Conservation (phyloP, 129 eudicot genomes). For the Heracleum sosnowskyi region DNA sequence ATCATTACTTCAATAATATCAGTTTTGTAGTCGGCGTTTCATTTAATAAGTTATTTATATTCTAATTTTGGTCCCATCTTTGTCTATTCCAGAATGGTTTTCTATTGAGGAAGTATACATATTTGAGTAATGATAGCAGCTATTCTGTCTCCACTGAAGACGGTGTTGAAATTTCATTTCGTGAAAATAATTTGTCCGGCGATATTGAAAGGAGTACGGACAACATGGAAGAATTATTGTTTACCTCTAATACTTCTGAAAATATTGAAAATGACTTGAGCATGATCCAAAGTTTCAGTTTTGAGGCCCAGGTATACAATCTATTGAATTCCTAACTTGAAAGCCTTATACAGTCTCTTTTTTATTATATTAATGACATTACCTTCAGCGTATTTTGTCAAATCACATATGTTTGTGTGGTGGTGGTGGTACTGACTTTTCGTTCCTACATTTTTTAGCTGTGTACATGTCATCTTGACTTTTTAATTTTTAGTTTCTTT, state of each 20-base stretch:
- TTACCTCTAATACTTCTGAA: constrained; percentile 32
- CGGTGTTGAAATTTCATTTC: constrained; percentile 59
- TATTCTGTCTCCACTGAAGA: constrained; percentile 67
- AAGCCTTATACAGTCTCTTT: background rate
- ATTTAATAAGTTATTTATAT: background rate
- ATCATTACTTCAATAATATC: background rate
- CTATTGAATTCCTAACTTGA: background rate
- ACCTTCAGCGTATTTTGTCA: background rate
- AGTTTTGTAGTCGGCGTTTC: background rate
- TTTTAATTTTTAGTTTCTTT: background rate
- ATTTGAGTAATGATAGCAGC: constrained; percentile 82
- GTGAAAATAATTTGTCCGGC: constrained; percentile 33
- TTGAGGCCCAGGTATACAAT: constrained; percentile 79
- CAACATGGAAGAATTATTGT: constrained; percentile 30
- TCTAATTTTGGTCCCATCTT: constrained; percentile 7
- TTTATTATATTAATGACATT: background rate
- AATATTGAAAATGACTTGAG: constrained; percentile 27
- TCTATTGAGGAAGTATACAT: constrained; percentile 68
- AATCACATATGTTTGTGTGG: background rate
- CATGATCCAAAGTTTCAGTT: constrained; percentile 63
- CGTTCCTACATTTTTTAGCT: background rate
- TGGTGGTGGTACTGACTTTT: background rate
- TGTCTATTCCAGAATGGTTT: constrained; percentile 56
- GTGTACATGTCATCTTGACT: background rate
- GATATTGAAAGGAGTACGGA: constrained; percentile 21